phyloP scores from a whole-genome alignment of 768 basidiomycete species.

The Russula sp. region DNA sequence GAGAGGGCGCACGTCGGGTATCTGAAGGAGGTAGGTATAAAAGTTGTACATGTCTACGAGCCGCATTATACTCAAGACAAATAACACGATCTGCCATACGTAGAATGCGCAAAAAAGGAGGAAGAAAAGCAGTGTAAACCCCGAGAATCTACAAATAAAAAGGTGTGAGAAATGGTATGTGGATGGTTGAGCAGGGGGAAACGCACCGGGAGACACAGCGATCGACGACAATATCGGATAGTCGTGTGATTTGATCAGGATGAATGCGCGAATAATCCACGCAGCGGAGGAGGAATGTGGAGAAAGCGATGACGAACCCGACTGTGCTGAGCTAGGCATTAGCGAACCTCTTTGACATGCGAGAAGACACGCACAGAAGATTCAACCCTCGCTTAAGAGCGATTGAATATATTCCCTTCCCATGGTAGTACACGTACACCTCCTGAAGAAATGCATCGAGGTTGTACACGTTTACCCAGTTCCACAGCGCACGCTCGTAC shows the following conservation, averaged over 20 bases:
- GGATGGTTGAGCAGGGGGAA: not conserved
- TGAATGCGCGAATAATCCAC: conserved; percentile 83
- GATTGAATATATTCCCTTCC: conserved; percentile 95
- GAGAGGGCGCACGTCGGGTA: conserved; percentile 71
- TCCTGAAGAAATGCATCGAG: conserved; percentile 93
- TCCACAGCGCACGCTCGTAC: conserved; percentile 91
- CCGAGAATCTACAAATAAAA: conserved; percentile 55
- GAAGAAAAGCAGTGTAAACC: conserved; percentile 78
- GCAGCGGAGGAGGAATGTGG: conserved; percentile 92
- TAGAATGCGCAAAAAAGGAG: conserved; percentile 83
- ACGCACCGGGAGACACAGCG: conserved; percentile 79
- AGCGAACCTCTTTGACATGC: conserved; percentile 23
- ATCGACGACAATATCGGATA: conserved; percentile 76
- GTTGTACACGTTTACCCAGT: conserved; percentile 98
- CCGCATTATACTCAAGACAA: conserved; percentile 64
- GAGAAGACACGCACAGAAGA: conserved; percentile 63
- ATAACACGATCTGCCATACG: conserved; percentile 78
- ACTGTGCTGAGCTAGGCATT: conserved; percentile 62
- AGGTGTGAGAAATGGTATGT: not conserved
- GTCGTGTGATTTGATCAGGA: conserved; percentile 53
- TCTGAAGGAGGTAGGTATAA: conserved; percentile 86
- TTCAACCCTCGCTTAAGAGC: conserved; percentile 87
- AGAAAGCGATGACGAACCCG: conserved; percentile 97
- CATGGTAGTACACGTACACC: conserved; percentile 92
- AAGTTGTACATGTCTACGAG: conserved; percentile 93